Percentiles rank a stretch among this genome's conserved stretches.
Conservation (phyloP, 371 early-diverging fungal species). For the Mortierella sp. region DNA sequence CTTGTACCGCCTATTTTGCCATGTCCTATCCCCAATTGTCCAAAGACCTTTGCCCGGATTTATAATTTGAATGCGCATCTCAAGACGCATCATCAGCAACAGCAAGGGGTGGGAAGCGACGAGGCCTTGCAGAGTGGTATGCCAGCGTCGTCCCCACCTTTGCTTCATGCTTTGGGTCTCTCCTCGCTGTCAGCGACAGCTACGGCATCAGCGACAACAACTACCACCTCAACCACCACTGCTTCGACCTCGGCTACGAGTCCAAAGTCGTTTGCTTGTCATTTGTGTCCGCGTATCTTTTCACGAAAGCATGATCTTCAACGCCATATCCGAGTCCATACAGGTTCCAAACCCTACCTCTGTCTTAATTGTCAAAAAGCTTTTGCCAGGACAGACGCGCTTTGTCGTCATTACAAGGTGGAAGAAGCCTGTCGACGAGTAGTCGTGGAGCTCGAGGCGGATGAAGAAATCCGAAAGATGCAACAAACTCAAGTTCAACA, state of each 20-base stretch:
- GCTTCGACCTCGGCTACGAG: too few species aligned
- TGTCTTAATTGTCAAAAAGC: constrained; percentile 70
- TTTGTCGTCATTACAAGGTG: constrained; percentile 70
- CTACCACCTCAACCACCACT: constrained; percentile 2
- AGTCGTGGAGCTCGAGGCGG: constrained; percentile 15
- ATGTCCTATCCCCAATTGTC: constrained; percentile 28
- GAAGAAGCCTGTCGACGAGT: constrained; percentile 60
- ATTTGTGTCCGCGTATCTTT: constrained; percentile 58
- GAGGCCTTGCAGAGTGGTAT: too few species aligned
- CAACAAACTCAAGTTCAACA: constrained; percentile 23
- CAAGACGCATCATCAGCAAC: constrained; percentile 17
- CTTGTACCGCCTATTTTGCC: constrained; percentile 12
- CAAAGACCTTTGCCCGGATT: constrained; percentile 27
- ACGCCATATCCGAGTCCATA: constrained; percentile 75
- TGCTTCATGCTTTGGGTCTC: too few species aligned
- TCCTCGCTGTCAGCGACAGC: background rate
- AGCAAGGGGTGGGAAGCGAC: constrained; percentile 8
- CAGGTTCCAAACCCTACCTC: constrained; percentile 70
- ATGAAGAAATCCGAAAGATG: constrained; percentile 5
- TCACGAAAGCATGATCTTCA: constrained; percentile 75
- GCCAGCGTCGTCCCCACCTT: background rate
- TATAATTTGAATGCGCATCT: constrained; percentile 28
- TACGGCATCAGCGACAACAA: background rate
- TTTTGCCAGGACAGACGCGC: constrained; percentile 76
- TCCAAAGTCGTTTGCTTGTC: constrained; percentile 46